Evolutionary conservation across 169 alveolate species (phyloP), one percentile per base, ranked within the genome.

Genomic region (Miamiensis avidus): DNA sequence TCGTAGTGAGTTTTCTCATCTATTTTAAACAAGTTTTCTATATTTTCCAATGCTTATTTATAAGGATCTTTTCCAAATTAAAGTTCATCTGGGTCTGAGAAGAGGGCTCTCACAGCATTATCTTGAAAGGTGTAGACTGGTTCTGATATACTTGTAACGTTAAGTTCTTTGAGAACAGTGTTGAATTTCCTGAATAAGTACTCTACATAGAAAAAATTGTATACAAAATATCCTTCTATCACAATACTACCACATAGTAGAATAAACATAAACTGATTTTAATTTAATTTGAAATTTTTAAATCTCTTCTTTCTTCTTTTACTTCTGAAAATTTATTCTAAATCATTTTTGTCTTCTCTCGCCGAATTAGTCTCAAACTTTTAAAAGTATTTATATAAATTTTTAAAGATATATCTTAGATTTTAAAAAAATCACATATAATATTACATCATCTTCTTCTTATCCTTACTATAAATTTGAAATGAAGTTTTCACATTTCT

Each of bases 401-500:
- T 49, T 11, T 49, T 49, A 11, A 49, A 11, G 4, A 11, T 11
- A 11, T 49, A 11, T 11, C 4, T 49, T 49, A 49, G 4, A 11
- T 49, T 11, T 49, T 49, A 49, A 49, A 11, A 49, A 49, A 11
- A 49, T 11, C 20, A 49, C 20, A 11, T 49, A 49, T 49, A 11
- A 11, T 74, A 75, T 74, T 16, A 73, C 34, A 32, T 31, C 75
- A 15, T 82, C 87, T 31, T 82, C 87, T 6, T 82, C 87, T 20
- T 82, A 81, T 74, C 87, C 87, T 74, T 74, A 32, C 29, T 82
- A 82, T 29, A 82, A 34, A 75, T 74, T 82, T 33, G 81, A 65
- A n/a, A 82, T 82, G 29, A 65, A 82, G 32, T 31, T 82, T 33
- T 82, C 87, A 74, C 87, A 82, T 34, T 82, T 82, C 1, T 75